Conservation (phyloP, 345 rosid genomes). For the Lumnitzera littorea region DNA sequence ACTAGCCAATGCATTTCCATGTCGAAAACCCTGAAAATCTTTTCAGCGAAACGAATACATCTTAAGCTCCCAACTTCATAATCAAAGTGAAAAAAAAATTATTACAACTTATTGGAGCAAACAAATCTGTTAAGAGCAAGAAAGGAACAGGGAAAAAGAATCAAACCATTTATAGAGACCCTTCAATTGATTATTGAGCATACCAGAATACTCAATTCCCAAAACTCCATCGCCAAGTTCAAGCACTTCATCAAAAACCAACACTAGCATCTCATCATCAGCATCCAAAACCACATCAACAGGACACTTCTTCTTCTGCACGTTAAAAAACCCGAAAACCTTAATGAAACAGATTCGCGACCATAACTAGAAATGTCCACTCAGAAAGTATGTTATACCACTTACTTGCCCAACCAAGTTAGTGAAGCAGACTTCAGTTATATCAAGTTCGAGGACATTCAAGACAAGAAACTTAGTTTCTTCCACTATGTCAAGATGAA, state of each 20-base stretch:
- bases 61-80: no score
- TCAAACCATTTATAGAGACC: conserved; percentile 37
- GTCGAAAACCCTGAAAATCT: no score
- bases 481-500: conserved; percentile 20
- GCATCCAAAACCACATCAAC: conserved; percentile 17
- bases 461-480: conserved; percentile 28
- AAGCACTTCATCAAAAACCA: conserved; percentile 27
- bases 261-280: conserved; percentile 34
- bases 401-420: conserved; percentile 19
- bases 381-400: background rate
- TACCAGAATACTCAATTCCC: conserved; percentile 23
- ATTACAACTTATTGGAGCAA: background rate
- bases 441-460: conserved; percentile 29
- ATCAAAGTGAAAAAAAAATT: background rate
- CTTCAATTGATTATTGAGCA: conserved; percentile 30
- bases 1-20: no score
- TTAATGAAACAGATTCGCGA: background rate
- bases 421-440: conserved; percentile 23
- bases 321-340: background rate
- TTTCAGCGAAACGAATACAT: no score
- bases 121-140: background rate
- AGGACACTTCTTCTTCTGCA: conserved; percentile 14
- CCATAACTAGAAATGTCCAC: background rate
- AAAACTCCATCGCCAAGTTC: conserved; percentile 24
- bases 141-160: background rate